A percentile compares a stretch with the other conserved stretches of the same genome.
phyloP scores from a whole-genome alignment of 345 rosid genomes.

The Turnera subulata region DNA sequence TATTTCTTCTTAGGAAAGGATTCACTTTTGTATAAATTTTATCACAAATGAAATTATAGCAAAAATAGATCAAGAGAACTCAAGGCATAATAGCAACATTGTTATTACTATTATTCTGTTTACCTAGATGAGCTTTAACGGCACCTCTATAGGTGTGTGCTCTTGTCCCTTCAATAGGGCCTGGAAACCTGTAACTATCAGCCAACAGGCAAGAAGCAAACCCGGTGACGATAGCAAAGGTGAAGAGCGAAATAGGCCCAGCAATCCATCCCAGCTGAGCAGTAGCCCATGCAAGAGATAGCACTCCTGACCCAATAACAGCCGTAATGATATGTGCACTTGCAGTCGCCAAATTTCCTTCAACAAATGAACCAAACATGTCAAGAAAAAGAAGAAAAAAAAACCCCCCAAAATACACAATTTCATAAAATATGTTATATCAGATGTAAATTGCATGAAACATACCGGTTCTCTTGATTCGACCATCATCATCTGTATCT shows the following conservation, averaged over 20 bases:
- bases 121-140: constrained; percentile 12
- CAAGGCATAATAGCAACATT: too few relatives aligned
- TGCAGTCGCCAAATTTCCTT: constrained; percentile 12
- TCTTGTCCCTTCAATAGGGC: constrained; percentile 6
- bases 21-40: too few relatives aligned
- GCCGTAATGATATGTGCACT: constrained; percentile 19
- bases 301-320: constrained; percentile 19
- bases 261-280: constrained; percentile 19
- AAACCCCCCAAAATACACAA: neutral
- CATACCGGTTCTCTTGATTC: constrained; percentile 7
- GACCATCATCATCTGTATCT: constrained; percentile 11
- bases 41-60: too few relatives aligned
- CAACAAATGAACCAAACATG: neutral
- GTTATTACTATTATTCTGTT: neutral
- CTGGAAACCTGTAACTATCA: constrained; percentile 13
- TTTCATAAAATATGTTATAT: neutral
- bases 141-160: constrained; percentile 8
- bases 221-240: constrained; percentile 4
- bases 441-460: too few relatives aligned
- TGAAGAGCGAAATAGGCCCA: neutral
- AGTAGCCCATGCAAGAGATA: constrained; percentile 19
- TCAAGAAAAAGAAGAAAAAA: neutral
- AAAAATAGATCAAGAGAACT: neutral
- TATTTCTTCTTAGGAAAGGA: too few relatives aligned
- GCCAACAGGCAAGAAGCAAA: constrained; percentile 7